These are phyloP conservation scores for Fusarium anthophilum DNA, from an alignment of 2,329 filamentous ascomycete species.

Conservation along the genomic window DNA sequence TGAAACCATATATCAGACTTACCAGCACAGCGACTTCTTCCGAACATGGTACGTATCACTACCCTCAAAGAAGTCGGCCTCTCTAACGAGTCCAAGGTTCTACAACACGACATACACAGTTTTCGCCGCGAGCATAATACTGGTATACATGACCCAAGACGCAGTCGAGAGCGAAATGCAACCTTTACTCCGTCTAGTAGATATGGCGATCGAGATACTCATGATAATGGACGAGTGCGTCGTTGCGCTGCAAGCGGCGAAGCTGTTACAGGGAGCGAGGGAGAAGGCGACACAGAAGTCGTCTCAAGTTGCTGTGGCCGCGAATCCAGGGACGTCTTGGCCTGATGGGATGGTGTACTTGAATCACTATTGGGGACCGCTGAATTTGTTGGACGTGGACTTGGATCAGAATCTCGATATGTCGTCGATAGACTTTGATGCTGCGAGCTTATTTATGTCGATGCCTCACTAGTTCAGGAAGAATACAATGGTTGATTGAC, in stretches of 20 bases:
- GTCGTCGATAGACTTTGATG: neutral
- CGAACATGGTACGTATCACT: neutral
- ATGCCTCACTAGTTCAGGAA: conserved; percentile 79
- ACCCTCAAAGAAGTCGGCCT: fast-evolving
- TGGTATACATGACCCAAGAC: neutral
- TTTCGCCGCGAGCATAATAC: neutral
- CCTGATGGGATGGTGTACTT: neutral
- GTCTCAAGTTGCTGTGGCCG: neutral
- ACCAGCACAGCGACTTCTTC: neutral
- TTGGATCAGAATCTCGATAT: neutral
- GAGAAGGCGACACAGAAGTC: neutral
- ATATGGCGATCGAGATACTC: neutral
- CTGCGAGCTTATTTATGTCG: conserved; percentile 77
- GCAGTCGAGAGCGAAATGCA: neutral
- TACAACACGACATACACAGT: neutral
- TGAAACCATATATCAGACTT: neutral
- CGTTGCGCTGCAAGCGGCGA: neutral
- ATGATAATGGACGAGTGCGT: neutral
- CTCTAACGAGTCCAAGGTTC: neutral
- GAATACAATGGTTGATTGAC: fast-evolving
- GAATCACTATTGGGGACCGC: neutral
- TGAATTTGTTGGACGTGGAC: neutral
- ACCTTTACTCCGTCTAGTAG: neutral
- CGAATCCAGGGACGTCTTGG: neutral
- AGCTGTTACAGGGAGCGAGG: neutral